phyloP scores from a whole-genome alignment of 495 filamentous ascomycete genomes.

The Penicillium goetzii region DNA sequence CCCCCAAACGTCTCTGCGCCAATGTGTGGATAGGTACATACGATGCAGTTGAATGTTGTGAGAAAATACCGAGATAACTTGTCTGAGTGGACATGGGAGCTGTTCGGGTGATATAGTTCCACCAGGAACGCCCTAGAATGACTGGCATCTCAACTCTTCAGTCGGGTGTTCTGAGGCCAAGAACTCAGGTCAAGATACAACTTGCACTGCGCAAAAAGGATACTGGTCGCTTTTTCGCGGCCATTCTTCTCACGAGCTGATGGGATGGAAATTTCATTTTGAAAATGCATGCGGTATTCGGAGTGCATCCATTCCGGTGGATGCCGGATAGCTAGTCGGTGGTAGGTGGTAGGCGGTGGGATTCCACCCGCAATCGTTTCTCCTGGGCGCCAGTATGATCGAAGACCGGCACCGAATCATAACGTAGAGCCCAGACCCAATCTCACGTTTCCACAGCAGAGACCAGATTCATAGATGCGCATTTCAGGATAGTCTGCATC shows the following conservation, averaged over 20 bases:
- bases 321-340: not conserved
- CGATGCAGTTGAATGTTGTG: not conserved
- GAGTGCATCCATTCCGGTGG: not conserved
- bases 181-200: not conserved
- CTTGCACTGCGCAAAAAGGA: not conserved
- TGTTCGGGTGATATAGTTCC: not conserved
- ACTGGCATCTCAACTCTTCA: not conserved
- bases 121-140: not conserved
- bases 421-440: not conserved
- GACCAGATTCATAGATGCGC: conserved; percentile 36
- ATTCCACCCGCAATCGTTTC: not conserved
- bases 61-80: not conserved
- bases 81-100: not conserved
- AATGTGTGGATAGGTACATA: not conserved
- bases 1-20: not conserved
- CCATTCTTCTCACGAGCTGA: not conserved
- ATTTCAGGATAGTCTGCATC: conserved; percentile 72
- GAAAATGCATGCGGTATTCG: not conserved
- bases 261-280: not conserved
- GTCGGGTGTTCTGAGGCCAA: not conserved
- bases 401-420: not conserved
- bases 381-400: not conserved
- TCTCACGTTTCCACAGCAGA: conserved; percentile 7
- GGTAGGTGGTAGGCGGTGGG: not conserved
- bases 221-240: not conserved